These are phyloP conservation scores for Pseudogymnoascus sp. DNA, from an alignment of 2,329 filamentous ascomycete species.

Conservation along the genomic window DNA sequence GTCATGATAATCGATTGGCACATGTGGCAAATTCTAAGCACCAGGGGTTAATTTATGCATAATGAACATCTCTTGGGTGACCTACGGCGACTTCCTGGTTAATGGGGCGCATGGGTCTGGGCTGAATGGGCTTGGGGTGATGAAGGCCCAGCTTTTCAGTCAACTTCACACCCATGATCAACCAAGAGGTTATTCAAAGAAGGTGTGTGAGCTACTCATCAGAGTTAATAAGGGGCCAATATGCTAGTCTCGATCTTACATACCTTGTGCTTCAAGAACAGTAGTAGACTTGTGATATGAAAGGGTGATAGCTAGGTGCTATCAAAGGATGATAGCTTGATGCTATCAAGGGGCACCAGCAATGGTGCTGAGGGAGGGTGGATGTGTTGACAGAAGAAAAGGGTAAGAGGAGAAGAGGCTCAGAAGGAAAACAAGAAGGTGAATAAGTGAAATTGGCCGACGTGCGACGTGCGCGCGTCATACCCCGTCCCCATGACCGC, in stretches of 20 bases:
- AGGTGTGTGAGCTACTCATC: neutral
- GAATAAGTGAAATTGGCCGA: neutral
- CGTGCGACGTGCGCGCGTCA: slow-evolving; percentile 8
- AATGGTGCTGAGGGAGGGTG: neutral
- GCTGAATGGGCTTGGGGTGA: too few species aligned
- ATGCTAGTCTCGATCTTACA: neutral
- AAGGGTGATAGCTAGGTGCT: neutral
- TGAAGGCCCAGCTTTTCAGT: too few species aligned
- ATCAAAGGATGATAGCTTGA: neutral
- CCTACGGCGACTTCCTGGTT: neutral
- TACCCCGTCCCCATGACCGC: slow-evolving; percentile 2
- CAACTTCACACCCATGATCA: neutral
- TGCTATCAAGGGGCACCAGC: neutral
- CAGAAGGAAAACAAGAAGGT: neutral
- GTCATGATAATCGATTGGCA: neutral
- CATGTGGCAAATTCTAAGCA: neutral
- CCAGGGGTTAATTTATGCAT: neutral
- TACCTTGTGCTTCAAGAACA: neutral
- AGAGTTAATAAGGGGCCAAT: neutral
- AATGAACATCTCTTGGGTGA: neutral
- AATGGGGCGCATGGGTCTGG: neutral
- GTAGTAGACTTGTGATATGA: neutral
- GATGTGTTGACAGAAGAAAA: neutral
- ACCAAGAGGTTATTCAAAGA: neutral
- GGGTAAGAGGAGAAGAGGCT: neutral